These are phyloP conservation scores for Exophiala spinifera DNA, from an alignment of 2,329 filamentous ascomycete species.

Conservation along the genomic window DNA sequence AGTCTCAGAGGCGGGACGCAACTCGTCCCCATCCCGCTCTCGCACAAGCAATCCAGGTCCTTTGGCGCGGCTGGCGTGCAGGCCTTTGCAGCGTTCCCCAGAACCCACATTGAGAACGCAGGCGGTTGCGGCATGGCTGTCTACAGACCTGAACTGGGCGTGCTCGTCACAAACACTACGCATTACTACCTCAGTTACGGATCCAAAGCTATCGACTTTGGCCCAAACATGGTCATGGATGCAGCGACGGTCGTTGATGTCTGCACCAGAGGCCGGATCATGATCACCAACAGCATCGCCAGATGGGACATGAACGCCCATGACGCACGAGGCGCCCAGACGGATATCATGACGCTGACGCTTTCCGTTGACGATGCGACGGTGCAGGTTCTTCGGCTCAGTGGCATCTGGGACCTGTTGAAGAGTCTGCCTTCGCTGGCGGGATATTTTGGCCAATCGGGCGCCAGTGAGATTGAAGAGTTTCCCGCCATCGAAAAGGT, in stretches of 20 bases:
- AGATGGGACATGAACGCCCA: conserved; percentile 18
- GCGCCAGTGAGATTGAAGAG: not conserved
- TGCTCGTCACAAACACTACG: conserved; percentile 15
- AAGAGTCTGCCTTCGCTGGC: conserved; percentile 27
- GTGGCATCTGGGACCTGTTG: conserved; percentile 13
- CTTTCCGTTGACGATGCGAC: conserved; percentile 25
- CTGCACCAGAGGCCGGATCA: conserved; percentile 23
- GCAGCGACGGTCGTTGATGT: conserved; percentile 8
- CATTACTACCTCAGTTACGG: conserved; percentile 25
- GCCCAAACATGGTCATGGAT: conserved; percentile 12
- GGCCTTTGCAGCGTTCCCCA: conserved; percentile 8
- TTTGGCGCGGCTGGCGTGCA: conserved; percentile 7
- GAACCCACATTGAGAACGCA: conserved; percentile 16
- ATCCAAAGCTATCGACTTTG: conserved; percentile 22
- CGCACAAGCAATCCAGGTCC: not conserved
- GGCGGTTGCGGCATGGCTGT: conserved; percentile 10
- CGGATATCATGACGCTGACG: conserved; percentile 25
- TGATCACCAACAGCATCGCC: conserved; percentile 28
- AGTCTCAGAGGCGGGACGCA: conserved; percentile 22
- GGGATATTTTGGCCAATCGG: conserved; percentile 1
- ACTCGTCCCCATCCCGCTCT: conserved; percentile 14
- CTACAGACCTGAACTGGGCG: conserved; percentile 22
- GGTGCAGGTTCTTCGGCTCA: conserved; percentile 12
- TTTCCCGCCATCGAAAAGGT: not conserved
- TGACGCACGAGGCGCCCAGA: conserved; percentile 2